These are phyloP conservation scores for Scenedesmus sp. DNA, from an alignment of 163 green algal genomes.

Conservation along the genomic window DNA sequence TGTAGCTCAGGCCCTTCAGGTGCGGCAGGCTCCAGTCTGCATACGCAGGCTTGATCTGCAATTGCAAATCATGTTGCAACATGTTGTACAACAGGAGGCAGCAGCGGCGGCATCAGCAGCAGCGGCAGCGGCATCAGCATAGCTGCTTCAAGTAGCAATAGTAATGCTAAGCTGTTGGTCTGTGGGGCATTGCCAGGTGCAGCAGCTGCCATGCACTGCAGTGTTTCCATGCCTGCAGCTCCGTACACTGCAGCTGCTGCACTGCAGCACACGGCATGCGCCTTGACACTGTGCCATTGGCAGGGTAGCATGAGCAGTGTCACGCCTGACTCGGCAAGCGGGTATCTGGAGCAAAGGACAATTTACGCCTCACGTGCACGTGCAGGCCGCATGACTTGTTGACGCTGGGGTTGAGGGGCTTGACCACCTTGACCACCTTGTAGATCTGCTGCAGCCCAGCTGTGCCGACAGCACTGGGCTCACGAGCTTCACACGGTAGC, in stretches of 20 bases:
- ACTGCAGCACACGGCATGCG: too few relatives aligned
- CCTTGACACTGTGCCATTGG: too few relatives aligned
- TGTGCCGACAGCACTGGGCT: neutral
- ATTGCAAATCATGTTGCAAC: too few relatives aligned
- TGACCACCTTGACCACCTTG: neutral
- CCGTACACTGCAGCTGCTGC: too few relatives aligned
- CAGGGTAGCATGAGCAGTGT: too few relatives aligned
- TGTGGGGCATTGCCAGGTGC: neutral
- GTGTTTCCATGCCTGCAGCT: too few relatives aligned
- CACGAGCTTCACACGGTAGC: conserved; percentile 23
- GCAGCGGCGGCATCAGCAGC: neutral
- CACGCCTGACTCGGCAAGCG: too few relatives aligned
- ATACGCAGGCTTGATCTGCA: neutral
- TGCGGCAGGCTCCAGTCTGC: conserved; percentile 8
- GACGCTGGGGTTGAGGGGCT: conserved; percentile 16
- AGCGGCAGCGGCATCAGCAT: neutral
- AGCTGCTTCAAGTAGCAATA: too few relatives aligned
- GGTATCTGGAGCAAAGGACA: too few relatives aligned
- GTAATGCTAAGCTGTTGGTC: neutral
- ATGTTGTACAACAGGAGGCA: too few relatives aligned
- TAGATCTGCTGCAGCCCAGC: conserved; percentile 26
- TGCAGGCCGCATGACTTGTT: conserved; percentile 40
- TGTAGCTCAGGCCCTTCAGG: conserved; percentile 38
- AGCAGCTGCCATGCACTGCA: neutral
- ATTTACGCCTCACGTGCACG: conserved; percentile 34